Base-by-base conservation (phyloP, 495 filamentous ascomycete species). In the Tricharina praecox region DNA sequence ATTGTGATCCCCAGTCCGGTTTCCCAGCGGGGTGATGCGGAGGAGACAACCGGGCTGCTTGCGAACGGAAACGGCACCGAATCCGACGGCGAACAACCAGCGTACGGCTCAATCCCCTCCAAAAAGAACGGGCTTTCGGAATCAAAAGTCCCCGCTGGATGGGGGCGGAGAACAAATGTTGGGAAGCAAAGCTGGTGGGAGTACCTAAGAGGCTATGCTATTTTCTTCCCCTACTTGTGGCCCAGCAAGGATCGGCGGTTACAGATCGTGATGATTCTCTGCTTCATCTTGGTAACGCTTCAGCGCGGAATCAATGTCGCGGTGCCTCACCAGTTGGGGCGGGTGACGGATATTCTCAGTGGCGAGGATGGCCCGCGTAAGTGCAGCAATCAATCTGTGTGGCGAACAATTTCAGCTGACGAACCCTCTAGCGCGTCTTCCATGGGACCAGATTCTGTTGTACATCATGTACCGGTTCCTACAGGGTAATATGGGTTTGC, bases 141-240 rank as follows among this genome's bases (percentile, higher is more conserved):
- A 34, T 44, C 54, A 48, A 49, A 52, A 39, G 62, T 52, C 47
- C 66, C 64, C 1, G 67, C 69, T 7, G 70, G 67, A 9, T 85
- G 80, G 81, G 75, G 73, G 45, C 70, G 78, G 52, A 77, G 79
- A 8, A 75, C 71, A n/a, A 72, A 68, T 11, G 66, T 75, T 32
- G 77, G 77, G 3, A 72, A 76, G 3, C 77, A 78, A 15, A 82
- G 72, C 54, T 82, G 84, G 84, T 84, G 80, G 75, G 90, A 95
- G 61, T 97, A 97, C 59, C 66, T 88, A 41, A 76, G 77, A 49
- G 81, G 83, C 16, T 96, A 93, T 62, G 78, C 76, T 15, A 67
- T 93, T 19, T 92, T 96, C 65, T 86, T 93, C 63, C 87, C 85
- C 0, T 96, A 93, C 58, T 75, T 94, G 34, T 96, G 88, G 88